phyloP scores from a whole-genome alignment of 2,329 filamentous ascomycete genomes.

The Beauveria sp. region DNA sequence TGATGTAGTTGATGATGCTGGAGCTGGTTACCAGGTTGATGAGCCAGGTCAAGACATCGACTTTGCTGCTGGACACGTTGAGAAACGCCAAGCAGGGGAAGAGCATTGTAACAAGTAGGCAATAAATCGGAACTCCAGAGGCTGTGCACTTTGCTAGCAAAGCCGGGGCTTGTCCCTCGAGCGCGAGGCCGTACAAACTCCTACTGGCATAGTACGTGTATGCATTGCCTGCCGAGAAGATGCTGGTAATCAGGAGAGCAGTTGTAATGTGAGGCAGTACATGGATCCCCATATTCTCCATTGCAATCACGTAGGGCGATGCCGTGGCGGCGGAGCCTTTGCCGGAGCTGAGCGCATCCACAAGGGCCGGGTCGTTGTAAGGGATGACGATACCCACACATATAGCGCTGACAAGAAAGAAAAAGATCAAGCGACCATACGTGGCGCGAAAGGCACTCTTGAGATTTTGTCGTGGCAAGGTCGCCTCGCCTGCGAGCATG shows the following conservation, averaged over 20 bases:
- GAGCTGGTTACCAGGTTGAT: not conserved
- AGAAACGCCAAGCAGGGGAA: not conserved
- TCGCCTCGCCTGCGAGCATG: conserved; percentile 61
- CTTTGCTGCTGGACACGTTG: not conserved
- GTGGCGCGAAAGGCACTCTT: conserved; percentile 65
- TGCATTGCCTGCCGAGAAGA: not conserved
- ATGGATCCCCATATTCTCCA: conserved; percentile 44
- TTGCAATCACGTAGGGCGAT: conserved; percentile 57
- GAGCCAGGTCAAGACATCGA: not conserved
- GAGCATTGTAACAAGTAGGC: not conserved
- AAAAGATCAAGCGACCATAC: conserved; percentile 62
- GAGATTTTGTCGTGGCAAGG: conserved; percentile 55
- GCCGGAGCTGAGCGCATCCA: conserved; percentile 41
- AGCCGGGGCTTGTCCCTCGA: not conserved
- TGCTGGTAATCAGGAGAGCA: conserved; percentile 34
- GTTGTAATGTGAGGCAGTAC: conserved; percentile 52
- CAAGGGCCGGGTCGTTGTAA: conserved; percentile 51
- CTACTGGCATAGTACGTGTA: not conserved
- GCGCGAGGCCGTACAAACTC: not conserved
- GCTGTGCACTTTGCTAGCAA: not conserved
- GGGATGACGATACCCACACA: conserved; percentile 41
- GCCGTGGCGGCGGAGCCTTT: conserved; percentile 39
- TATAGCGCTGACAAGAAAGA: conserved; percentile 56
- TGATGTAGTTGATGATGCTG: not conserved
- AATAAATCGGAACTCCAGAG: not conserved